phyloP scores from a whole-genome alignment of 1,139 yeast species.

The Lodderomyces parapsilosis region DNA sequence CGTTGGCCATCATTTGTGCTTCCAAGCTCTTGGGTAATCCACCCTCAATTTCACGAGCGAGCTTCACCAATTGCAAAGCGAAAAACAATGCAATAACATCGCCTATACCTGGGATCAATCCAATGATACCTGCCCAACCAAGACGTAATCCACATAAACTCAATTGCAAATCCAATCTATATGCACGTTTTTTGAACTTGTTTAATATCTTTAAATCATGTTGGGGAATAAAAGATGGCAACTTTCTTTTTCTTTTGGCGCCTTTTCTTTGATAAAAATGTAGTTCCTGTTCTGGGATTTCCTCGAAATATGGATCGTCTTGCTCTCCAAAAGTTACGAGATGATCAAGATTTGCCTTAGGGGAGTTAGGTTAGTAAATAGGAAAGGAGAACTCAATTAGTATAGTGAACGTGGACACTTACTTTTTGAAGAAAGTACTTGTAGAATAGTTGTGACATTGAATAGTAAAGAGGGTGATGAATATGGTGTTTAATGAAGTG shows the following conservation, averaged over 20 bases:
- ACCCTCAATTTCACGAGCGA: constrained; percentile 59
- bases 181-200: constrained; percentile 59
- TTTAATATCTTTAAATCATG: constrained; percentile 53
- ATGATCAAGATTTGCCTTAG: constrained; percentile 38
- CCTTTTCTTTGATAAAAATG: constrained; percentile 49
- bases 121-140: constrained; percentile 75
- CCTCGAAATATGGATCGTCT: constrained; percentile 48
- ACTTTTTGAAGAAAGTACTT: constrained; percentile 39
- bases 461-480: neutral
- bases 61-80: constrained; percentile 48
- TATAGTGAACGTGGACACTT: constrained; percentile 17
- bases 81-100: constrained; percentile 50
- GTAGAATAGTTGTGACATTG: constrained; percentile 21
- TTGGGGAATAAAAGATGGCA: constrained; percentile 56
- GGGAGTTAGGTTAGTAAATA: neutral
- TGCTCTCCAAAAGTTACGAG: constrained; percentile 34
- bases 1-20: constrained; percentile 57
- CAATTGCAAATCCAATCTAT: constrained; percentile 62
- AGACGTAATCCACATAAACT: constrained; percentile 61
- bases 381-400: neutral
- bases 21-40: constrained; percentile 56
- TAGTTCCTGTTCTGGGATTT: constrained; percentile 47
- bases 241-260: constrained; percentile 42
- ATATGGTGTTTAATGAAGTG: neutral
- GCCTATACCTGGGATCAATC: constrained; percentile 67